A percentile compares a stretch with the other conserved stretches of the same genome.
Conservation (phyloP, 345 rosid species). For the Citrus cavaleriei region DNA sequence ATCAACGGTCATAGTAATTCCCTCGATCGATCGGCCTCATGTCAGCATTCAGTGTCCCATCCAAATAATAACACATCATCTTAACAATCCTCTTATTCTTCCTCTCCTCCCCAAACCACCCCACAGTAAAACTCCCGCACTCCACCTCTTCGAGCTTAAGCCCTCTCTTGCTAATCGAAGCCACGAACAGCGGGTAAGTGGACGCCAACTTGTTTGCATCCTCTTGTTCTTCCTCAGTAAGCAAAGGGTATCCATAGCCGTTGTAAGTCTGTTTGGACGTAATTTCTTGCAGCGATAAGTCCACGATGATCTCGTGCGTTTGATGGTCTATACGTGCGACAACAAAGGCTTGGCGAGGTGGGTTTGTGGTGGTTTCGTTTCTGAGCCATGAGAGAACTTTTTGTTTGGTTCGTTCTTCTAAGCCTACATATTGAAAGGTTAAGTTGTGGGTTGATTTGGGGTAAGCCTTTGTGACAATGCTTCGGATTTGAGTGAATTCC, state of each 20-base stretch:
- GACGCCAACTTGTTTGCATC: slow-evolving; percentile 13
- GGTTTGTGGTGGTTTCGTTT: slow-evolving; percentile 13
- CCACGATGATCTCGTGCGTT: slow-evolving; percentile 29
- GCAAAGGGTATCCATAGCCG: slow-evolving; percentile 32
- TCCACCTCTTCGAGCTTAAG: slow-evolving; percentile 27
- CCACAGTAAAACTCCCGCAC: slow-evolving; percentile 18
- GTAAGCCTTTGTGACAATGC: slow-evolving; percentile 14
- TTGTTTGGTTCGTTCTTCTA: slow-evolving; percentile 31
- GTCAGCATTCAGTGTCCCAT: slow-evolving; percentile 33
- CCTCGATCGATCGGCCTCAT: slow-evolving; percentile 43
- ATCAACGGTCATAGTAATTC: slow-evolving; percentile 28
- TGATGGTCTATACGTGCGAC: slow-evolving; percentile 29
- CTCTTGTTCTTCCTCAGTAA: slow-evolving; percentile 22
- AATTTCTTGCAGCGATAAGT: slow-evolving; percentile 6
- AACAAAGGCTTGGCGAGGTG: slow-evolving; percentile 35
- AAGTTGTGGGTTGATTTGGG: slow-evolving; percentile 7
- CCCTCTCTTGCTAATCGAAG: slow-evolving; percentile 21
- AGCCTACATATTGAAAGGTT: slow-evolving; percentile 34
- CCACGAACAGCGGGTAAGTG: slow-evolving; percentile 25
- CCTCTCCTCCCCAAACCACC: slow-evolving; percentile 34
- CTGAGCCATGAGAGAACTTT: slow-evolving; percentile 26
- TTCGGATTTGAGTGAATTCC: slow-evolving; percentile 20
- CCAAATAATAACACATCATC: slow-evolving; percentile 28
- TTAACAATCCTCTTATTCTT: slow-evolving; percentile 22
- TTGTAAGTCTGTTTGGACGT: slow-evolving; percentile 17